Base-by-base conservation (phyloP, 83 land plant genomes). In the Thuja plicata region DNA sequence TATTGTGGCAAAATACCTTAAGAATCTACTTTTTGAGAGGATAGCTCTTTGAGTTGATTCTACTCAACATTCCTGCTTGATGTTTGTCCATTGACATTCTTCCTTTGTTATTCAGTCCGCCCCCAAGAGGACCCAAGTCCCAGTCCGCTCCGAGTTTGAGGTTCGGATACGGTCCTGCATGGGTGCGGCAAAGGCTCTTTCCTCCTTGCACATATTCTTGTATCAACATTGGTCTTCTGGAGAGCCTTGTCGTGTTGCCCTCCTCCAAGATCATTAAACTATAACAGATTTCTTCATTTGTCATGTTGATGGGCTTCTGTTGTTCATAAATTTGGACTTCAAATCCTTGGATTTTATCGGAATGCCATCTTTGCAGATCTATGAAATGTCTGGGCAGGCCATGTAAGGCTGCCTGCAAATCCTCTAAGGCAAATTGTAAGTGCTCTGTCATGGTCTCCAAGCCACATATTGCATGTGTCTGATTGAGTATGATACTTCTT, bases 301-400 rank as follows among this genome's bases (percentile, higher is more conserved):
- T 21, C 27, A 1, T 17, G 24, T 38, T 79, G 43, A 19, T 38
- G 45, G 19, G 82, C 45, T 79, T 21, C 38, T 17, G 27, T 37
- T 77, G 41, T 27, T 45, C 54, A 24, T 10, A 30, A 10, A n/a
- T 8, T 45, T 82, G 15, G 11, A 7, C 43, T 79, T 32, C 37
- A 73, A 27, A 21, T 5, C 45, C 84, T 11, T 43, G n/a, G 24
- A 78, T 78, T 78, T 38, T 40, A 15, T 38, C 24, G 8, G 8
- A 43, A 43, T 21, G 84, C 84, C 84, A 27, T 81, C 30, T 81
- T 17, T 24, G 17, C 0, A n/a, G 9, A 27, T 86, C 70, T 0
- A 95, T 91, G 86, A 95, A 93, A 84, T 93, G 96, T n/a, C 91
- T 62, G 0, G 96, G 96, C 86, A 94, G 93, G 11, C 94, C 94